phyloP scores from a whole-genome alignment of 2,329 filamentous ascomycete species.

The Fusarium sp. region DNA sequence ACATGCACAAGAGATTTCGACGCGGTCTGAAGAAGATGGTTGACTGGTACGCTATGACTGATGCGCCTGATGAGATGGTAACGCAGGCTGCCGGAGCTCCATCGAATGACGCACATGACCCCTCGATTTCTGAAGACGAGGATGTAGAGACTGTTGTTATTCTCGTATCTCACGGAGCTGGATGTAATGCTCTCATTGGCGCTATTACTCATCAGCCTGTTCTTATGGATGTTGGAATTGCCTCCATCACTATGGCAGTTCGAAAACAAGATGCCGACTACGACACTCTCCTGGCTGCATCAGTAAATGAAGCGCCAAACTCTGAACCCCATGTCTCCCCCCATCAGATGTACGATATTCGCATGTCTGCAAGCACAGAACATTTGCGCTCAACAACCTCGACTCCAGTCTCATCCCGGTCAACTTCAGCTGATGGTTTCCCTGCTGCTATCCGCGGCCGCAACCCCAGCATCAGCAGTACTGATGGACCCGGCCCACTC shows the following conservation, averaged over 20 bases:
- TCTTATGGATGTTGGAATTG: slow-evolving; percentile 86
- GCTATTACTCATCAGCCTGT: slow-evolving; percentile 92
- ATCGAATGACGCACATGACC: slow-evolving; percentile 45
- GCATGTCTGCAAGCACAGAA: slow-evolving; percentile 76
- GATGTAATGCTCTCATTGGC: slow-evolving; percentile 93
- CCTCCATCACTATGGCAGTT: slow-evolving; percentile 88
- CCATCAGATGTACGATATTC: slow-evolving; percentile 75
- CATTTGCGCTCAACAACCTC: slow-evolving; percentile 65
- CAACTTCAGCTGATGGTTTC: slow-evolving; percentile 44
- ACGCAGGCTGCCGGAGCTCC: slow-evolving; percentile 45
- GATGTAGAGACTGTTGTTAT: slow-evolving; percentile 81
- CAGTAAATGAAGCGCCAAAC: slow-evolving; percentile 32
- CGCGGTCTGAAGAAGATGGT: slow-evolving; percentile 80
- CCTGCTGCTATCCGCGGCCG: slow-evolving; percentile 32
- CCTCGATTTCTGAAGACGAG: slow-evolving; percentile 59
- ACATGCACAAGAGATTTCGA: slow-evolving; percentile 92
- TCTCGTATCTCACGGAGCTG: slow-evolving; percentile 91
- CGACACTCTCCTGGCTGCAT: slow-evolving; percentile 44
- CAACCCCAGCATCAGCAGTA: slow-evolving; percentile 35
- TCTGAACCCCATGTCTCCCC: slow-evolving; percentile 52
- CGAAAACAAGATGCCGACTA: slow-evolving; percentile 60
- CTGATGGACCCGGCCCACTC: slow-evolving; percentile 38
- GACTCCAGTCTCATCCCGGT: slow-evolving; percentile 47
- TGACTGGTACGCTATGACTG: slow-evolving; percentile 77
- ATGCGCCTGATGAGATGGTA: slow-evolving; percentile 60